Conservation (phyloP, 208 protist species). For the Jaenimonas drosophilae region DNA sequence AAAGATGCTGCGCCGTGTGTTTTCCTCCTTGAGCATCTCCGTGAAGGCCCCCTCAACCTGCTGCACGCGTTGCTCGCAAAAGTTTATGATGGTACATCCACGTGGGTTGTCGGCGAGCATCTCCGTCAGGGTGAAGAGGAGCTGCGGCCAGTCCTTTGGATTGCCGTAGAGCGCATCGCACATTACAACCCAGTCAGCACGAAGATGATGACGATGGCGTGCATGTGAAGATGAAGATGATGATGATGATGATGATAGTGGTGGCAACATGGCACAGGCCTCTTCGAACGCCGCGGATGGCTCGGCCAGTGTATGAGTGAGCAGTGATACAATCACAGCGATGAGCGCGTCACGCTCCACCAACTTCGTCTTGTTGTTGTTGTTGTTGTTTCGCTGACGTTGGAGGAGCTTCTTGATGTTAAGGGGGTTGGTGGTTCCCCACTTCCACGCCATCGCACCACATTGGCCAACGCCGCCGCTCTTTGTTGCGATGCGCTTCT, state of each 20-base stretch:
- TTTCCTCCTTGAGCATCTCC: constrained; percentile 43
- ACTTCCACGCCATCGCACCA: constrained; percentile 41
- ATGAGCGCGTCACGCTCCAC: background rate
- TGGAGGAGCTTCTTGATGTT: constrained; percentile 2
- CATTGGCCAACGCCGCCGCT: constrained; percentile 37
- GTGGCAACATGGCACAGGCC: no score
- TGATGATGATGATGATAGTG: no score
- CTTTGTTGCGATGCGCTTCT: constrained; percentile 11
- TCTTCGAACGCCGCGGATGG: background rate
- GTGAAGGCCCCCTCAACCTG: constrained; percentile 75
- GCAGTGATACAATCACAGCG: background rate
- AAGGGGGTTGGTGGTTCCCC: background rate
- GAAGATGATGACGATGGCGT: no score
- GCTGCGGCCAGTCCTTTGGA: constrained; percentile 64
- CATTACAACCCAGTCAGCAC: constrained; percentile 52
- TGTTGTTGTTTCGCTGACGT: background rate
- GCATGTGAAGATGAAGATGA: no score
- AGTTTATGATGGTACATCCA: constrained; percentile 67
- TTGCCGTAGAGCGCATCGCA: constrained; percentile 89
- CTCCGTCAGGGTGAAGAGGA: constrained; percentile 80
- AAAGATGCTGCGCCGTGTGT: no score
- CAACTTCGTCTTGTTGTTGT: background rate
- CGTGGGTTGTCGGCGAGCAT: constrained; percentile 40
- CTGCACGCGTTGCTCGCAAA: constrained; percentile 84
- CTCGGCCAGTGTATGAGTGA: background rate